Evolutionary conservation across 129 eudicot genomes (phyloP).

Genomic region (Centrapalus pauciflorus): DNA sequence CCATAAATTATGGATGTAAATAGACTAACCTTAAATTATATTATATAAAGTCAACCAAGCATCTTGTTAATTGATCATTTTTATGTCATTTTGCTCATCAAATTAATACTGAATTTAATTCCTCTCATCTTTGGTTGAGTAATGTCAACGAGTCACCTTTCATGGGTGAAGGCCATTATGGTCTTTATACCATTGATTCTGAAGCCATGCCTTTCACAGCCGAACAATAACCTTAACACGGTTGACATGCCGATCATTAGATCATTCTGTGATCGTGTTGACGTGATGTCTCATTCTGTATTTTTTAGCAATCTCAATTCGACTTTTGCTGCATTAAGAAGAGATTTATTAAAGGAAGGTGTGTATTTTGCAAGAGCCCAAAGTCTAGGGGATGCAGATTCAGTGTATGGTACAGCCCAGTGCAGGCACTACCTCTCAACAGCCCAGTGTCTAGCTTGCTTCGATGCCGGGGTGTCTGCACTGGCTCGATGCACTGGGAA

Average conservation of each 20-base stretch:
- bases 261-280: conserved; percentile 46
- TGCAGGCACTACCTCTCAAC: conserved; percentile 48
- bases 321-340: conserved; percentile 44
- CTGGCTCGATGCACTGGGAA: conserved; percentile 44
- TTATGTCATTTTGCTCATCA: no score
- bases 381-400: conserved; percentile 43
- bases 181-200: background rate
- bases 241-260: conserved; percentile 25
- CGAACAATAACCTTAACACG: background rate
- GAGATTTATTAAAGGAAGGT: conserved; percentile 22
- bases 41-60: no score
- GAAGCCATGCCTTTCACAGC: conserved; percentile 19
- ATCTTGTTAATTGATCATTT: no score
- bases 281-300: conserved; percentile 15
- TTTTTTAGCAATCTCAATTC: conserved; percentile 43
- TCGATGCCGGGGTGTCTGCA: conserved; percentile 35
- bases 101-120: no score
- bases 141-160: background rate
- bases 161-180: background rate
- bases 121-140: background rate
- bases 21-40: no score
- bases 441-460: conserved; percentile 44
- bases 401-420: conserved; percentile 53
- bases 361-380: conserved; percentile 41
- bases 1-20: no score